Conservation (phyloP, 768 basidiomycete species). For the Termitomyces sp. region DNA sequence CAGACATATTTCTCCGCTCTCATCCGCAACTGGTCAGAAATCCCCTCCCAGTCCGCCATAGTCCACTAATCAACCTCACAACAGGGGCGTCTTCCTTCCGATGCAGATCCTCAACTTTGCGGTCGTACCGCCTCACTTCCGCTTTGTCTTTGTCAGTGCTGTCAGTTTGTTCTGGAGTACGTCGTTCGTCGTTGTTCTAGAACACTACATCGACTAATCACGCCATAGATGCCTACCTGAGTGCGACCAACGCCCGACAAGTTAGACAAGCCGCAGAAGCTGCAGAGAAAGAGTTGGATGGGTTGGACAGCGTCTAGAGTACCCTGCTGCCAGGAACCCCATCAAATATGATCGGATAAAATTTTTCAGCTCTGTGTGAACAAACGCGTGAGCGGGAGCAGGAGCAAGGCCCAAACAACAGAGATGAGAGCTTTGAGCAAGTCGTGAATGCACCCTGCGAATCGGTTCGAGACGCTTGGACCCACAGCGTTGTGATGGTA, state of each 20-base stretch:
- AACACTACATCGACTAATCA: neutral
- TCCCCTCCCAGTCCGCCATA: too few relatives aligned
- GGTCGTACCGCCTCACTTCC: conserved; percentile 69
- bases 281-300: neutral
- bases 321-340: too few relatives aligned
- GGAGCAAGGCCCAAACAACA: too few relatives aligned
- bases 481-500: too few relatives aligned
- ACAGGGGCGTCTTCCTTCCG: conserved; percentile 68
- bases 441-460: too few relatives aligned
- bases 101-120: conserved; percentile 78
- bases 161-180: conserved; percentile 82
- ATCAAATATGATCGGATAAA: too few relatives aligned
- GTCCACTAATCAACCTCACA: too few relatives aligned
- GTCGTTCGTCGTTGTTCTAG: conserved; percentile 19
- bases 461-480: too few relatives aligned
- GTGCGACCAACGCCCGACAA: conserved; percentile 43
- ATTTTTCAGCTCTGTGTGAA: too few relatives aligned
- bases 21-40: conserved; percentile 63
- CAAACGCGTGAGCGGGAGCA: too few relatives aligned
- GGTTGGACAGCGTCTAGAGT: too few relatives aligned
- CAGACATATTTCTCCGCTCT: conserved; percentile 72
- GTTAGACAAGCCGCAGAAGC: neutral
- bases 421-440: too few relatives aligned
- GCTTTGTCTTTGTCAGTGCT: conserved; percentile 68
- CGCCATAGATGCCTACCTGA: conserved; percentile 53